Percentiles rank a stretch among this genome's conserved stretches.
Conservation (phyloP, 176 grass and related monocot genomes). For the Leersia perrieri region DNA sequence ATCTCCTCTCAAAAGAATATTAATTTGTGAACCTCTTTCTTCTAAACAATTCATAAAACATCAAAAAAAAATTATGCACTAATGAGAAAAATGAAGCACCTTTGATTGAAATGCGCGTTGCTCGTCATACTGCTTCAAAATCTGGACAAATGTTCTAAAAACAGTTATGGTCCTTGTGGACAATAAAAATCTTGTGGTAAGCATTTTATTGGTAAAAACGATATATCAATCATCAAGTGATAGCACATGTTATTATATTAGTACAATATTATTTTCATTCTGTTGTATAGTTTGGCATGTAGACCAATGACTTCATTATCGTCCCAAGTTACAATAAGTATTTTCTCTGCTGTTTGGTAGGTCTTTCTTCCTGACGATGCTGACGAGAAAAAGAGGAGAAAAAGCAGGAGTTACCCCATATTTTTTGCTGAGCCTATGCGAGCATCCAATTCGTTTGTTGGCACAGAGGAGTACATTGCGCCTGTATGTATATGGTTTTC, state of each 20-base stretch:
- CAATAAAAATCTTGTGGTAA: background rate
- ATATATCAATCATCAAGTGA: background rate
- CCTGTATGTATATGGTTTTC: slow-evolving; percentile 60
- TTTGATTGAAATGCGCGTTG: slow-evolving; percentile 9
- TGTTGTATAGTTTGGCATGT: background rate
- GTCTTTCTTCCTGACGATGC: slow-evolving; percentile 59
- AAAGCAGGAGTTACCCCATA: slow-evolving; percentile 55
- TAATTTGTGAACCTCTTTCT: background rate
- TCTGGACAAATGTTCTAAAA: background rate
- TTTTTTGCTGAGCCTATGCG: slow-evolving; percentile 91
- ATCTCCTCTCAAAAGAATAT: background rate
- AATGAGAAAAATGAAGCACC: background rate
- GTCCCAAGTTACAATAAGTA: background rate
- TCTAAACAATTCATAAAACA: background rate
- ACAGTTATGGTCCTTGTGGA: background rate
- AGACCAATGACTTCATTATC: background rate
- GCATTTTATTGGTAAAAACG: background rate
- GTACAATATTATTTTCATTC: background rate
- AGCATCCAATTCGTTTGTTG: slow-evolving; percentile 97
- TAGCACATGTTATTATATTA: background rate
- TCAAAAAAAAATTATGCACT: background rate
- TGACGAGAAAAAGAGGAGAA: slow-evolving; percentile 52
- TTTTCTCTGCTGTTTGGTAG: slow-evolving; percentile 27
- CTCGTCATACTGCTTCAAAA: background rate
- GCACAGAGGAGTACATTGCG: slow-evolving; percentile 96